A percentile compares a stretch with the other conserved stretches of the same genome.
These are phyloP conservation scores for Wolfiporia cocos DNA, from an alignment of 1,284 basidiomycete species.

Conservation along the genomic window DNA sequence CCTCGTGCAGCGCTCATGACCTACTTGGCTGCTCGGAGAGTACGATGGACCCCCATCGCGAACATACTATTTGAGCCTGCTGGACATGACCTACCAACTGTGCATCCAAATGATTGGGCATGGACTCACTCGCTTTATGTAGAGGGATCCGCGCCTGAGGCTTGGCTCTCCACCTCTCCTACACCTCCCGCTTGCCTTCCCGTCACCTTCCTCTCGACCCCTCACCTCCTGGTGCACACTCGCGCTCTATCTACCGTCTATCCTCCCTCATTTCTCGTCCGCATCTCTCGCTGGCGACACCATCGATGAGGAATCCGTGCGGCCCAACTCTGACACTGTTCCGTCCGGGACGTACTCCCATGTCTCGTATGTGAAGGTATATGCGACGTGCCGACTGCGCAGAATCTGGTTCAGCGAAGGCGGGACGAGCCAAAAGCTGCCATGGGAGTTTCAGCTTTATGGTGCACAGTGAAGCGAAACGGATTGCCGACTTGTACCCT, in stretches of 20 bases:
- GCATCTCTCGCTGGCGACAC: constrained; percentile 27
- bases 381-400: constrained; percentile 75
- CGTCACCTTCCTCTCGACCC: constrained; percentile 41
- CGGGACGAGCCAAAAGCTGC: constrained; percentile 43
- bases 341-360: constrained; percentile 59
- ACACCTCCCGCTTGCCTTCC: constrained; percentile 70
- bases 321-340: constrained; percentile 20
- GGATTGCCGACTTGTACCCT: too few species aligned
- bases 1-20: constrained; percentile 8
- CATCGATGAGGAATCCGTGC: constrained; percentile 22
- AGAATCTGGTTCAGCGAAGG: constrained; percentile 74
- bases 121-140: too few species aligned
- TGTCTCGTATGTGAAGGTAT: constrained; percentile 68
- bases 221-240: constrained; percentile 74
- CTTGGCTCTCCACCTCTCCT: constrained; percentile 43
- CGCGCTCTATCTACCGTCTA: constrained; percentile 50
- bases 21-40: too few species aligned
- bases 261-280: constrained; percentile 62
- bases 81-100: too few species aligned
- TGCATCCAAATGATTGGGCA: too few species aligned
- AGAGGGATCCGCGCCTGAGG: constrained; percentile 56
- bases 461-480: constrained; percentile 19
- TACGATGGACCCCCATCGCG: too few species aligned
- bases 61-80: too few species aligned
- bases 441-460: constrained; percentile 70